Percentiles rank a stretch among this genome's conserved stretches.
Evolutionary conservation across 1,284 basidiomycete genomes (phyloP).

Genomic region (Leccinum angustisporum): DNA sequence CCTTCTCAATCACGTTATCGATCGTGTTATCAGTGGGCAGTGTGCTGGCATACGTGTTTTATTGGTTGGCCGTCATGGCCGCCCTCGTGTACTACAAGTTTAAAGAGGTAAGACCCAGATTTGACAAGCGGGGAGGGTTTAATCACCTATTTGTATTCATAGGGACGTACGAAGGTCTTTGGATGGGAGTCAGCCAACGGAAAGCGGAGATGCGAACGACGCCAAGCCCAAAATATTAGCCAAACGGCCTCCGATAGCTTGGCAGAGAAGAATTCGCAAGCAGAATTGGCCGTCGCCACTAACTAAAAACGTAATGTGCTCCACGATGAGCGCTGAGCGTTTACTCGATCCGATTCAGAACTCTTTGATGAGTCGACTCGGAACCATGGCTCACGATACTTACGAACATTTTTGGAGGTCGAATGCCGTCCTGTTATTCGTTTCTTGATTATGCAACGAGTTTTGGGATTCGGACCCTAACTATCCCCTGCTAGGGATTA

Average conservation of each 20-base stretch:
- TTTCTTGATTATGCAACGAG: background rate
- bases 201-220: conserved; percentile 27
- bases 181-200: conserved; percentile 46
- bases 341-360: background rate
- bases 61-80: conserved; percentile 73
- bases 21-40: conserved; percentile 50
- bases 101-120: conserved; percentile 43
- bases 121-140: background rate
- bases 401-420: background rate
- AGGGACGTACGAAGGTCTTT: conserved; percentile 47
- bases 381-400: background rate
- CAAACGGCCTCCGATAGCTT: background rate
- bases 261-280: conserved; percentile 9
- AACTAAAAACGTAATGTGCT: background rate
- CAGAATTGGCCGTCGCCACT: background rate
- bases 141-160: background rate
- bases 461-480: background rate
- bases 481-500: background rate
- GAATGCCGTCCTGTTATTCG: background rate
- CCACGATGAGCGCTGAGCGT: background rate
- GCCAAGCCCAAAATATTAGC: conserved; percentile 17
- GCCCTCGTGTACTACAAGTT: conserved; percentile 72
- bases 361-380: background rate
- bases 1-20: background rate
- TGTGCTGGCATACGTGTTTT: conserved; percentile 74